Conservation (phyloP, 371 early-diverging fungal genomes). For the Rhizopus stolonifer region DNA sequence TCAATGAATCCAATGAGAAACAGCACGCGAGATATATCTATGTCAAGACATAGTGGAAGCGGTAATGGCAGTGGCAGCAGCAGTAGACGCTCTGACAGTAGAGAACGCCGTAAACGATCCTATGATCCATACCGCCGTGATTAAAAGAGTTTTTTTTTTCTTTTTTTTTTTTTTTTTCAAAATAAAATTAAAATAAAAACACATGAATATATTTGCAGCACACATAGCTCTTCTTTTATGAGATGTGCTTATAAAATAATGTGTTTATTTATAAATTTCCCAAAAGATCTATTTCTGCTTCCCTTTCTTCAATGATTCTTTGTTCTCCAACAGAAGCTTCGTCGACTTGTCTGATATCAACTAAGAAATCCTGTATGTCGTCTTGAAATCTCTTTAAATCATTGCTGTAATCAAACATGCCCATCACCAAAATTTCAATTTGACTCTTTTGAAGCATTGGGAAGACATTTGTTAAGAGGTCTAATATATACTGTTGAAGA, state of each 20-base stretch:
- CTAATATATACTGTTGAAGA: slow-evolving; percentile 74
- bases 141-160: background rate
- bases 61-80: background rate
- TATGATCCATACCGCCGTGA: slow-evolving; percentile 2
- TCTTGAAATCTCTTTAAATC: slow-evolving; percentile 81
- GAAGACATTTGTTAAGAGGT: slow-evolving; percentile 78
- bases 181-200: background rate
- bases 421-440: slow-evolving; percentile 80
- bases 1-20: background rate
- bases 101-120: slow-evolving; percentile 1
- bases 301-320: slow-evolving; percentile 20
- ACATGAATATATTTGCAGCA: background rate
- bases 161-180: no score
- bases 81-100: background rate
- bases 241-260: background rate
- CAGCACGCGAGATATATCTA: background rate
- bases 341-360: slow-evolving; percentile 45
- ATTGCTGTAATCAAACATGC: slow-evolving; percentile 78
- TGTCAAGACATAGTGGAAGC: slow-evolving; percentile 1
- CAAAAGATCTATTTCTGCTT: slow-evolving; percentile 29
- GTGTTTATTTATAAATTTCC: slow-evolving; percentile 2
- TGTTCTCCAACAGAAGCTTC: slow-evolving; percentile 19
- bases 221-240: background rate
- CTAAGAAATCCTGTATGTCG: slow-evolving; percentile 92
- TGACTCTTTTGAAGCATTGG: slow-evolving; percentile 84